Conservation (phyloP, 2,329 filamentous ascomycete genomes). For the Arthroderma sp. region DNA sequence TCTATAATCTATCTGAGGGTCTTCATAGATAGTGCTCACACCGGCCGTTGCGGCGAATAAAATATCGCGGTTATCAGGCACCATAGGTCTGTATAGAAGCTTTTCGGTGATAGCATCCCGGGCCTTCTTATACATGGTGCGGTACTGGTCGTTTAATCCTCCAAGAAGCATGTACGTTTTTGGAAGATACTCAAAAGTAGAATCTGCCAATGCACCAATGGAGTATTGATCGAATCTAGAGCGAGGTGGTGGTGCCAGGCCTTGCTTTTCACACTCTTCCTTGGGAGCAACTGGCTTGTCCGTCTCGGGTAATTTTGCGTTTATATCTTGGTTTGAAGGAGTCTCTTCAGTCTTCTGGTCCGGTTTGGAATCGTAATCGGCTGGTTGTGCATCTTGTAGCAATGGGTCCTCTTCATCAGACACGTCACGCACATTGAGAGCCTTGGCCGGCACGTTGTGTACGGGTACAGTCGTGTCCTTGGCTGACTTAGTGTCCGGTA, state of each 20-base stretch:
- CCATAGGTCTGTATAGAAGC: constrained; percentile 67
- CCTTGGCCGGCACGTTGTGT: constrained; percentile 2
- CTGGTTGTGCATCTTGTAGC: constrained; percentile 18
- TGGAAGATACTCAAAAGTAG: constrained; percentile 45
- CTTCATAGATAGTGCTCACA: constrained; percentile 16
- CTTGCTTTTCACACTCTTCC: constrained; percentile 26
- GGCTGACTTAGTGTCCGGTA: too few species aligned
- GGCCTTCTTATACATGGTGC: constrained; percentile 55
- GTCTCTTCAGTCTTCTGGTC: neutral
- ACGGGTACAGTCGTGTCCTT: constrained; percentile 11
- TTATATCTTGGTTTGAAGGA: neutral
- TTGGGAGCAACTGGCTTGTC: constrained; percentile 3
- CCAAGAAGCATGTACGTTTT: constrained; percentile 64
- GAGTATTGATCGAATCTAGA: constrained; percentile 28
- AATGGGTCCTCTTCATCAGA: constrained; percentile 6
- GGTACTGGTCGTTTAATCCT: constrained; percentile 52
- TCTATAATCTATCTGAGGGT: constrained; percentile 18
- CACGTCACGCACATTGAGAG: neutral
- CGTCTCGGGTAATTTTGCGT: neutral
- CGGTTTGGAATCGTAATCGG: constrained; percentile 12
- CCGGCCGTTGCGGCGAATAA: constrained; percentile 50
- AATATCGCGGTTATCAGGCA: constrained; percentile 52
- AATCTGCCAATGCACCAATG: constrained; percentile 45
- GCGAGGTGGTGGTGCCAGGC: constrained; percentile 24
- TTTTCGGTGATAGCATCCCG: constrained; percentile 56